Evolutionary conservation across 768 basidiomycete genomes (phyloP), one percentile per base, ranked within the genome.

Genomic region (Podaxis sp.): DNA sequence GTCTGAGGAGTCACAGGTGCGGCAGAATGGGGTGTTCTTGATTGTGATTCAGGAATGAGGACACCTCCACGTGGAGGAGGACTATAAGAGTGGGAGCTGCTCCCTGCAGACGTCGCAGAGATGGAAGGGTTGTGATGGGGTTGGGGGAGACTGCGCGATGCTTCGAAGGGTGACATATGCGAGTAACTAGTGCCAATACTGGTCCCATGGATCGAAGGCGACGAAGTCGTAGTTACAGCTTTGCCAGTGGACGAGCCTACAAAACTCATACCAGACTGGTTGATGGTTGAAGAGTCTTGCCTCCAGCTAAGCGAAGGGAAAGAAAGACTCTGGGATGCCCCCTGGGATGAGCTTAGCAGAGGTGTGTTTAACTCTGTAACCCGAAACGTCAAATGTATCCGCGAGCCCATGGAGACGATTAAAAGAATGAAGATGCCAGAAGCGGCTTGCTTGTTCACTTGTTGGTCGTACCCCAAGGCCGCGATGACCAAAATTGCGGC

Each of bases 371-470:
- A 15, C 15, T 60, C 59, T 22, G 12, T 15, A 5, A 13, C 12
- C 11, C 19, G 33, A 26, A 60, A 60, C 7, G 59, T 60, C n/a
- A 76, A 68, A 61, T 70, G 74, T 9, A 77, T 69, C 15, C 75
- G 72, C 6, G 72, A 70, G 1, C 72, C 74, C 74, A 74, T 74
- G 11, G 74, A 64, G 64, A 70, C 71, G 58, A 71, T 70, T 42
- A 77, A 65, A 19, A 75, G 57, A 17, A 72, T 68, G 24, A 71
- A 71, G 59, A 75, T 73, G 3, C 71, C 69, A 12, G 68, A 66
- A 22, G 70, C 69, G 3, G 69, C 65, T 26, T 70, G 74, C 59
- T 72, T 75, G 49, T 73, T 62, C 57, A 74, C 65, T 49, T 73
- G 72, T 52, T 66, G 63, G 1, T 61, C 48, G 39, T 67, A 65